These are phyloP conservation scores for Pyrenula massariospora DNA, from an alignment of 495 filamentous ascomycete genomes.

Conservation along the genomic window DNA sequence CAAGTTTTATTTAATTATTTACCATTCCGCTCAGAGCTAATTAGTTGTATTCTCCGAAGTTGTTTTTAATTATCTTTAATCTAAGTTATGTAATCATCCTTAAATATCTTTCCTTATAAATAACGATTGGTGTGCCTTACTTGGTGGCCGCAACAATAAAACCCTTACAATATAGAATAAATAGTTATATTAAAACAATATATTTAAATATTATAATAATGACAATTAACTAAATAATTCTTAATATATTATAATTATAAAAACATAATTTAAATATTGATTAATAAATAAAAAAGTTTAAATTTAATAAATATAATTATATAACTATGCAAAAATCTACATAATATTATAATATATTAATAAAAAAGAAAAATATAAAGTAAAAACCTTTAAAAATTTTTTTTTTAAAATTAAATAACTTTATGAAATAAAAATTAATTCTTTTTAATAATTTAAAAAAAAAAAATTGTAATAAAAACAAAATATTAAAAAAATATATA, in stretches of 20 bases:
- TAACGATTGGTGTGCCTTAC: too few species aligned
- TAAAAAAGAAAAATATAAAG: neutral
- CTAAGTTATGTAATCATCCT: too few species aligned
- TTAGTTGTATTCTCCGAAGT: too few species aligned
- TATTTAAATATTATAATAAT: too few species aligned
- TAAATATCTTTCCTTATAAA: too few species aligned
- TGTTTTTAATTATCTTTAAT: too few species aligned
- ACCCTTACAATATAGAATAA: too few species aligned
- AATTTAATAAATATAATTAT: constrained; percentile 2
- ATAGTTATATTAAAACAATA: too few species aligned
- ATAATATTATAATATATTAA: neutral
- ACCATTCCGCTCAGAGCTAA: too few species aligned
- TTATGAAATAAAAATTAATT: neutral
- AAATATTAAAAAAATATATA: neutral
- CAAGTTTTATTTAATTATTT: too few species aligned
- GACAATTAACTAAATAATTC: too few species aligned
- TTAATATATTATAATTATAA: neutral
- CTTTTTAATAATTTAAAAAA: neutral
- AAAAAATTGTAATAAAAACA: neutral
- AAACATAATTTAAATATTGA: neutral
- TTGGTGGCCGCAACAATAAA: too few species aligned
- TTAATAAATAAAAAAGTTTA: constrained; percentile 1
- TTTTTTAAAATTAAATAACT: neutral
- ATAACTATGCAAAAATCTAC: constrained; percentile 1
- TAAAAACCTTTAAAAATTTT: neutral